A percentile compares a stretch with the other conserved stretches of the same genome.
These are phyloP conservation scores for Saccharata proteae DNA, from an alignment of 2,329 filamentous ascomycete genomes.

Conservation along the genomic window DNA sequence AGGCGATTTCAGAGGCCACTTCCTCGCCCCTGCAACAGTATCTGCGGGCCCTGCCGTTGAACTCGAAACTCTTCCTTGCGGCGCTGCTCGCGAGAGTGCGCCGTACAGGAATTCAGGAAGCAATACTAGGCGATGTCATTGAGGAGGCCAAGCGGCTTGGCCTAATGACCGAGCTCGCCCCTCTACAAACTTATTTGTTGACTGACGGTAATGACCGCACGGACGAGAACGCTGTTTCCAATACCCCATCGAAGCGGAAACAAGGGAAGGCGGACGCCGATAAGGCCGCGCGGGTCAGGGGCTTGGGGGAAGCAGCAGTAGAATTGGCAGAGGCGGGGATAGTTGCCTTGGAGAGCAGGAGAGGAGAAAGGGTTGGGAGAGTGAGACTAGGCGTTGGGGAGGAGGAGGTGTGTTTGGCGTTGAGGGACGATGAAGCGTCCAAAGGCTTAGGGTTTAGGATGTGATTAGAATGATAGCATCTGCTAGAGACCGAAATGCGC, in stretches of 20 bases:
- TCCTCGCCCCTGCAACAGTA: slow-evolving; percentile 86
- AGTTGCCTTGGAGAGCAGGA: slow-evolving; percentile 64
- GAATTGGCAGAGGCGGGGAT: slow-evolving; percentile 82
- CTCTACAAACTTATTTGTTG: slow-evolving; percentile 48
- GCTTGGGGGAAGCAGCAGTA: slow-evolving; percentile 60
- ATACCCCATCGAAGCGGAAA: slow-evolving; percentile 15
- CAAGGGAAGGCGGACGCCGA: slow-evolving; percentile 24
- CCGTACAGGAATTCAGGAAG: slow-evolving; percentile 75
- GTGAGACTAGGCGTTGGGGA: slow-evolving; percentile 76
- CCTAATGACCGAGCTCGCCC: slow-evolving; percentile 45
- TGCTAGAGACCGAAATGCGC: too few species aligned
- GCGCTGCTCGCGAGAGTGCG: slow-evolving; percentile 69
- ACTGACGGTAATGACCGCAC: slow-evolving; percentile 1
- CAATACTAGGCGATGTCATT: slow-evolving; percentile 75
- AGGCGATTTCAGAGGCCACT: slow-evolving; percentile 89
- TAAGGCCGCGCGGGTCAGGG: slow-evolving; percentile 42
- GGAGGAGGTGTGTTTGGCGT: slow-evolving; percentile 79
- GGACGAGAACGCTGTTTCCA: slow-evolving; percentile 13
- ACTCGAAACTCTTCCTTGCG: slow-evolving; percentile 74
- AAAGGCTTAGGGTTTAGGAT: slow-evolving; percentile 67
- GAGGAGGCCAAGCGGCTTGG: slow-evolving; percentile 70
- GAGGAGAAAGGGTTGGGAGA: slow-evolving; percentile 76
- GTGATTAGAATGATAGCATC: too few species aligned
- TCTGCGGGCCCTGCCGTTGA: slow-evolving; percentile 67
- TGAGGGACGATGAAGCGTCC: slow-evolving; percentile 79